phyloP scores from a whole-genome alignment of 345 rosid species.

The Eucalyptus virginea region DNA sequence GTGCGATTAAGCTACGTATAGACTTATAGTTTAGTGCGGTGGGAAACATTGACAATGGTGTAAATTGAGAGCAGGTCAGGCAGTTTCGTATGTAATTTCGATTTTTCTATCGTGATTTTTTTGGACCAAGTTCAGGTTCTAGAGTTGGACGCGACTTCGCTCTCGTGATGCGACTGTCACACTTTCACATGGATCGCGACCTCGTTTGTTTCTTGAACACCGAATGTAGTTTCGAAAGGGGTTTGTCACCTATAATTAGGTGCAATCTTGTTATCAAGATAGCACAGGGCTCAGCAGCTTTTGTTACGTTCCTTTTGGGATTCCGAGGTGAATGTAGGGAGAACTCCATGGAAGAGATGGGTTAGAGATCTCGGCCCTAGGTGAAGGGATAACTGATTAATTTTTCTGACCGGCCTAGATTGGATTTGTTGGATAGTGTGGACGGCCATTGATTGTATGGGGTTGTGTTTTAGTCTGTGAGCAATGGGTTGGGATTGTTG shows the following conservation, averaged over 20 bases:
- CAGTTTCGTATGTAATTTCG: background rate
- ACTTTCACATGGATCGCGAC: background rate
- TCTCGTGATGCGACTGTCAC: background rate
- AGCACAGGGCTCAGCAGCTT: background rate
- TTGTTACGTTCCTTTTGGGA: background rate
- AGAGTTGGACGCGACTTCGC: background rate
- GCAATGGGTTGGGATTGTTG: background rate
- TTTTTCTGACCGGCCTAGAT: background rate
- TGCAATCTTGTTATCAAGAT: background rate
- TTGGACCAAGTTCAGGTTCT: background rate
- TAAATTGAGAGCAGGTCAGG: background rate
- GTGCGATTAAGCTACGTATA: background rate
- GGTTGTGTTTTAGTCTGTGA: background rate
- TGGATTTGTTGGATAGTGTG: background rate
- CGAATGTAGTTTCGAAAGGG: background rate
- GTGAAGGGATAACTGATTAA: background rate
- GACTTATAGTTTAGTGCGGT: background rate
- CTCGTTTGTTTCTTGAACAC: background rate
- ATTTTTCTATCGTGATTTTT: background rate
- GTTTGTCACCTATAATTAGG: background rate
- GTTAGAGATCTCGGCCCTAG: background rate
- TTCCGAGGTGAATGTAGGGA: background rate
- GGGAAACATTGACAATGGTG: background rate
- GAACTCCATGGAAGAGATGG: background rate
- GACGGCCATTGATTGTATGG: background rate